Evolutionary conservation across 2,329 filamentous ascomycete genomes (phyloP), one percentile per base, ranked within the genome.

Genomic region (Ploettnerulaceae sp.): DNA sequence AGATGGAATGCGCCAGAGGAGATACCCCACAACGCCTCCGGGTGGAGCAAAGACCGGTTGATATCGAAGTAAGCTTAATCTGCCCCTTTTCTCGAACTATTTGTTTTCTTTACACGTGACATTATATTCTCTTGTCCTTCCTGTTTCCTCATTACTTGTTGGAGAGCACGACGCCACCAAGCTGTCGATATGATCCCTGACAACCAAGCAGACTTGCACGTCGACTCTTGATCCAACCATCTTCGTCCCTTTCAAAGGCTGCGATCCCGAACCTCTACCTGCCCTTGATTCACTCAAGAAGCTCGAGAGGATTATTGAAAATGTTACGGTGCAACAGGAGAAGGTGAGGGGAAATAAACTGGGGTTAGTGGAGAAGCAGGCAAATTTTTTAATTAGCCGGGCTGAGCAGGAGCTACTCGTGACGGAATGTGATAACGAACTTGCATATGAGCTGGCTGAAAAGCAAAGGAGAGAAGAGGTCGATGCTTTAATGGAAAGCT

Each of bases 401-500:
- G 49, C 57, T 1, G 42, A 47, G 20, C 40, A 43, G 18, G 58
- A 57, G 21, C 7, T 58, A 11, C 31, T 18, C 8, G 21, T 14
- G 7, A 15, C 53, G 14, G 49, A 47, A 15, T 21, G 26, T 15
- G 32, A 45, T 11, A 12, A 35, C 20, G 46, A 34, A 7, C 40
- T 47, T 7, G 43, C 35, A 4, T 48, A 33, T 4, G 33, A 36
- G 5, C 32, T 36, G 6, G 11, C 18, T n/a, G 14, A 24, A 15
- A 26, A 21, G 26, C n/a, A 39, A 18, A 37, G 29, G 25, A 38
- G 34, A 20, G 35, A 36, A 36, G 25, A 66, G 43, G 67, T 66
- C 4, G 71, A 69, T 57, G 58, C 62, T 14, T 65, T 68, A 50
- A 64, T 71, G 38, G 54, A 64, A 50, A 57, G 61, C n/a, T 49